Evolutionary conservation across 495 filamentous ascomycete species (phyloP).

Genomic region (Astrocystis sublimbata): DNA sequence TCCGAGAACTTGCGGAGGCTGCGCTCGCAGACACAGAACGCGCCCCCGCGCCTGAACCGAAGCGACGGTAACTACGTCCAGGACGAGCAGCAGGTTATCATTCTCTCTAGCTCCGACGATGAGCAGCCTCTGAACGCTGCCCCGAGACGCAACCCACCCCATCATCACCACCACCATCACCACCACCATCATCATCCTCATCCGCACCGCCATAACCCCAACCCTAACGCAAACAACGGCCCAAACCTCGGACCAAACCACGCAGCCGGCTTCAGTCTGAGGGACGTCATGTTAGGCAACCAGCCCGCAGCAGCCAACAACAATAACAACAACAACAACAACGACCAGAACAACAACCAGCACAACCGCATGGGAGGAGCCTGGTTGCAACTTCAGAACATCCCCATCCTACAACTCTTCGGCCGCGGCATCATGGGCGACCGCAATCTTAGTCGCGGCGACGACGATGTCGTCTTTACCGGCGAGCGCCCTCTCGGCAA

Average conservation of each 20-base stretch:
- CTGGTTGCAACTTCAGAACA: constrained; percentile 16
- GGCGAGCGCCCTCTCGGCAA: constrained; percentile 25
- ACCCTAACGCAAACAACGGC: no score
- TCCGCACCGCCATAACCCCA: no score
- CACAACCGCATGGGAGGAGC: not conserved
- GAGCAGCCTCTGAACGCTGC: constrained; percentile 17
- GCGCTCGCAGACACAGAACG: constrained; percentile 31
- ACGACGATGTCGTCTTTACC: constrained; percentile 41
- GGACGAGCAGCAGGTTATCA: constrained; percentile 29
- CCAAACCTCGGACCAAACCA: no score
- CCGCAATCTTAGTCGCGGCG: constrained; percentile 12
- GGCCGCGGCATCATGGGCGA: constrained; percentile 6
- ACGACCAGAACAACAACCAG: not conserved
- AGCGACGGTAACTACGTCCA: constrained; percentile 45
- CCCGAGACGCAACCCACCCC: constrained; percentile 11
- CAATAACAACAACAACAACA: not conserved
- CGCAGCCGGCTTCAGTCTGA: not conserved
- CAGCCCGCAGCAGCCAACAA: constrained; percentile 4
- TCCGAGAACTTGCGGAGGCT: constrained; percentile 34
- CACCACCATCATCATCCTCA: not conserved
- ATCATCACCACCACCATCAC: not conserved
- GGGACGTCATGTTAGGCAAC: constrained; percentile 9
- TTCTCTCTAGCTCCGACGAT: constrained; percentile 34
- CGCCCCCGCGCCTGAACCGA: constrained; percentile 39
- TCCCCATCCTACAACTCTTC: constrained; percentile 21